Base-by-base conservation (phyloP, 2,329 filamentous ascomycete genomes). In the Fusarium miscanthi region DNA sequence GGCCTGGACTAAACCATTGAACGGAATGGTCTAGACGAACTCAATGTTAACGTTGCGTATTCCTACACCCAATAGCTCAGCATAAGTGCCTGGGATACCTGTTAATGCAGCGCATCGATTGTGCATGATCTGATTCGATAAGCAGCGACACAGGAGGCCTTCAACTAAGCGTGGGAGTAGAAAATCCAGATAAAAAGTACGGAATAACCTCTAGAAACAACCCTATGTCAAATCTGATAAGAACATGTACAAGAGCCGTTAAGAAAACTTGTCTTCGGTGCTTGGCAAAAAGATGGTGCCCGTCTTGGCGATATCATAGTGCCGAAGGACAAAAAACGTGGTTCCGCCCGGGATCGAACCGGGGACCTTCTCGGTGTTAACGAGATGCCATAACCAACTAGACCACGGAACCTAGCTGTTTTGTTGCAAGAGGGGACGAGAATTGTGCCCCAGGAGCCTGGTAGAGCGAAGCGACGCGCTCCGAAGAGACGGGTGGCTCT, bases 351-450 rank as follows among this genome's bases (percentile, higher is more conserved):
- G 61, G 61, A 45, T 64, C 37, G 61, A 62, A 64, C 57, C 61
- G 61, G 61, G 61, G 61, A 64, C 61, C 57, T 64, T 64, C 61
- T 64, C 61, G 61, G 61, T 64, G 57, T 64, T 64, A 53, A 64
- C 61, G 61, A 63, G 61, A 63, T 63, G 61, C 45, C 61, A 64
- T 64, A 52, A 64, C 60, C 60, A 63, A 61, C 61, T 63, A 63
- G 61, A 63, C 61, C 61, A 63, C 61, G 45, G 56, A 51, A 63
- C 61, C 59, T 33, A 33, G 30, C 12, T 56, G 8, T n/a, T 35
- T 41, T 35, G 41, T 5, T 62, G 9, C 2, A 6, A 9, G 10
- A 9, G 3, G 1, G 13, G 1, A 1, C 2, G 2, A 5, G 2
- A 27, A 11, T 53, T n/a, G 6, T 1, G 23, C 17, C 2, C 17